phyloP scores from a whole-genome alignment of 371 early-diverging fungal species.

The Massospora cicadina region DNA sequence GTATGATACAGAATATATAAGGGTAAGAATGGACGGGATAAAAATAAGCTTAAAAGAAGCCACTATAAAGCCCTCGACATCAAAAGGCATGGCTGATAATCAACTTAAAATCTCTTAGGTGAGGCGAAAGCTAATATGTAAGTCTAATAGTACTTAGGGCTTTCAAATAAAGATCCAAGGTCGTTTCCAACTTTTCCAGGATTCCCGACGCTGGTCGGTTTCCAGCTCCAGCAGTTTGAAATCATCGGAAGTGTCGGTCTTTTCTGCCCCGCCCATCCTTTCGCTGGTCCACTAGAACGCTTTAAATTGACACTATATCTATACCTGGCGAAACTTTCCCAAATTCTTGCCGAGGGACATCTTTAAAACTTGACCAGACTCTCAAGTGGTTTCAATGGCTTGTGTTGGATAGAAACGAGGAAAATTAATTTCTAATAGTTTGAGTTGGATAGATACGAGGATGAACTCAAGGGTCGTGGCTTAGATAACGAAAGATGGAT shows the following conservation, averaged over 20 bases:
- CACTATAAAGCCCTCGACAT: no score
- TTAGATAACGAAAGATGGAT: not conserved
- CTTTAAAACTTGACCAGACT: not conserved
- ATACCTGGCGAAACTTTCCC: conserved; percentile 10
- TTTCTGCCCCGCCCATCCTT: conserved; percentile 12
- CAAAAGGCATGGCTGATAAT: no score
- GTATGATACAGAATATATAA: no score
- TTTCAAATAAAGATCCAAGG: conserved; percentile 12
- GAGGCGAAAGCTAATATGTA: conserved; percentile 16
- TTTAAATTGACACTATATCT: not conserved
- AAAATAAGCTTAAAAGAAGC: no score
- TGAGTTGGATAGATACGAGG: not conserved
- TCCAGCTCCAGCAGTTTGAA: conserved; percentile 13
- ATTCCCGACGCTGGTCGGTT: conserved; percentile 12
- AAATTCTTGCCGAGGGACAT: conserved; percentile 8
- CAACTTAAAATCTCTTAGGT: no score
- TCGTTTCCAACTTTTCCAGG: conserved; percentile 11
- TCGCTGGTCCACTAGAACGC: conserved; percentile 14
- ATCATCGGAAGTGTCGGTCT: conserved; percentile 15
- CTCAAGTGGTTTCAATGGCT: not conserved
- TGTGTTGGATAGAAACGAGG: not conserved
- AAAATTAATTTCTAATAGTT: not conserved
- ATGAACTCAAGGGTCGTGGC: not conserved
- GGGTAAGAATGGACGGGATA: no score
- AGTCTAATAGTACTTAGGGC: conserved; percentile 12